A percentile compares a stretch with the other conserved stretches of the same genome.
Evolutionary conservation across 306 rosid genomes (phyloP).

Genomic region (Casuarina equisetifolia): DNA sequence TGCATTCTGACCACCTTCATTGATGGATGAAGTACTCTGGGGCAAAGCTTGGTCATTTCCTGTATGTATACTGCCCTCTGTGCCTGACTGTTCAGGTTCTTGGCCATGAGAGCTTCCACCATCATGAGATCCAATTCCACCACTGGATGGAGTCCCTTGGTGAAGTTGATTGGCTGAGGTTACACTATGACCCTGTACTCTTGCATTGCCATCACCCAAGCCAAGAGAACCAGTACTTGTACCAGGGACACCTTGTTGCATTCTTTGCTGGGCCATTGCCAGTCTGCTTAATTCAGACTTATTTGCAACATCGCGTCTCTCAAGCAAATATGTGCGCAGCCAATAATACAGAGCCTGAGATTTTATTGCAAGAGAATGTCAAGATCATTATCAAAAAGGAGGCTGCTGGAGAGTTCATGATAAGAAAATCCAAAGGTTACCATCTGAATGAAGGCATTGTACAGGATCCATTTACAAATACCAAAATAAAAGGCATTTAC

Average conservation of each 20-base stretch:
- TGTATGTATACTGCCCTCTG: constrained; percentile 66
- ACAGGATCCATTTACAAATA: background rate
- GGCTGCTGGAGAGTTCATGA: too few relatives aligned
- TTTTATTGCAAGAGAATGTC: constrained; percentile 26
- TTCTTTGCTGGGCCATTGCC: constrained; percentile 91
- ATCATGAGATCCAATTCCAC: constrained; percentile 86
- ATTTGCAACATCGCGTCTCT: constrained; percentile 96
- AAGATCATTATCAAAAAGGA: constrained; percentile 16
- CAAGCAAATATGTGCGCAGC: constrained; percentile 97
- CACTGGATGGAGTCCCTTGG: constrained; percentile 71
- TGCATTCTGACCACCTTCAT: constrained; percentile 82
- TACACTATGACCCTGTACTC: constrained; percentile 78
- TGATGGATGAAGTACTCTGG: constrained; percentile 75
- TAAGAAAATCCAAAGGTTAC: too few relatives aligned
- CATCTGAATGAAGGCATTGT: background rate
- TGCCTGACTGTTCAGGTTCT: constrained; percentile 91
- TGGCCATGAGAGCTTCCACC: constrained; percentile 88
- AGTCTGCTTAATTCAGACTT: constrained; percentile 88
- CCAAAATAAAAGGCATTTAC: constrained; percentile 42
- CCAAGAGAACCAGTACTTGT: constrained; percentile 67
- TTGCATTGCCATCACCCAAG: constrained; percentile 69
- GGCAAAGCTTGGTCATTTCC: constrained; percentile 80
- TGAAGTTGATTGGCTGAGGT: constrained; percentile 75
- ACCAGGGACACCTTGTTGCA: constrained; percentile 75
- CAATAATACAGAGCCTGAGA: constrained; percentile 93